phyloP scores from a whole-genome alignment of 2,329 filamentous ascomycete genomes.

The Epichloe brachyelytri region DNA sequence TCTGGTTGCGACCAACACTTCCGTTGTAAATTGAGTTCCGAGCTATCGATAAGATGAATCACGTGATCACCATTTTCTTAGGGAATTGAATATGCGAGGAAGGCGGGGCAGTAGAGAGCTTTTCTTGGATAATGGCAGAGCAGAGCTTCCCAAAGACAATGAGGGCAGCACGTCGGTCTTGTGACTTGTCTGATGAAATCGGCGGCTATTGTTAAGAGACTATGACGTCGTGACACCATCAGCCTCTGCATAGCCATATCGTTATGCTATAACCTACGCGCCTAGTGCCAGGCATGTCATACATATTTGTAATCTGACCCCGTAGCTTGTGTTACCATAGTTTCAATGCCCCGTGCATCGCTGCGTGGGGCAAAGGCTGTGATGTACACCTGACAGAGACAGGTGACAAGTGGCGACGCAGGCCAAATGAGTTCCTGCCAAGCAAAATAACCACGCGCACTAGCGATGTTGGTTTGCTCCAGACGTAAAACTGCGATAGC shows the following conservation, averaged over 20 bases:
- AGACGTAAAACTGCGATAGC: not conserved
- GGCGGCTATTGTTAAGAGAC: not conserved
- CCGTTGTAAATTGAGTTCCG: not conserved
- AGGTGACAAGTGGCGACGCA: too few relatives aligned
- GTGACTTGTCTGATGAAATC: not conserved
- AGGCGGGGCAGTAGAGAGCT: slow-evolving; percentile 1
- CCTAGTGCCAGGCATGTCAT: not conserved
- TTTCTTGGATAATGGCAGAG: too few relatives aligned
- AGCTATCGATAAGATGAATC: slow-evolving; percentile 1
- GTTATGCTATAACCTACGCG: not conserved
- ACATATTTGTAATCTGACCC: not conserved
- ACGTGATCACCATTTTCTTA: not conserved
- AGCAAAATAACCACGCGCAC: not conserved
- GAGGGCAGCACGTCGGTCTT: not conserved
- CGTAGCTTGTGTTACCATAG: not conserved
- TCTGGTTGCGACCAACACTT: not conserved
- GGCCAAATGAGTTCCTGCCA: not conserved
- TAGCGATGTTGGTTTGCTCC: not conserved
- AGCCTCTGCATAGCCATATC: not conserved
- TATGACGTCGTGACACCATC: not conserved
- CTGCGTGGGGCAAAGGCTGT: not conserved
- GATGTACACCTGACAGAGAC: too few relatives aligned
- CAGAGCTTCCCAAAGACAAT: too few relatives aligned
- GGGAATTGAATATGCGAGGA: slow-evolving; percentile 7
- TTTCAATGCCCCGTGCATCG: not conserved